Evolutionary conservation across 2,329 filamentous ascomycete genomes (phyloP).

Genomic region (Sordariomycetes sp.): DNA sequence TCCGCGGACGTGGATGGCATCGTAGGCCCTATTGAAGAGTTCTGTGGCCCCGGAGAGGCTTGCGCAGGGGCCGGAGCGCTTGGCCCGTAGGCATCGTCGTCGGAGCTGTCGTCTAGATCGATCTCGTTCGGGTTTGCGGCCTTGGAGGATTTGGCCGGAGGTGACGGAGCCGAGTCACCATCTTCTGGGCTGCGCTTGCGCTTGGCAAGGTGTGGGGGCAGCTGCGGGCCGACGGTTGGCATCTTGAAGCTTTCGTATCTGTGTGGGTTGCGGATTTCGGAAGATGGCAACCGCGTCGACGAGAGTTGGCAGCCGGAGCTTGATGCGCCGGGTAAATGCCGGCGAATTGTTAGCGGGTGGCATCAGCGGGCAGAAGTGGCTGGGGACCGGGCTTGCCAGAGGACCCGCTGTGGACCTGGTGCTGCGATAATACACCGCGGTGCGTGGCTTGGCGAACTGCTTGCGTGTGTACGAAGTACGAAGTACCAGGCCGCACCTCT

Average conservation of each 20-base stretch:
- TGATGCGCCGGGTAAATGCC: conserved; percentile 1
- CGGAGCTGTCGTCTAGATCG: conserved; percentile 26
- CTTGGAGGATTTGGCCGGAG: conserved; percentile 28
- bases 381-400: neutral
- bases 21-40: conserved; percentile 14
- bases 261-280: neutral
- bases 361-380: neutral
- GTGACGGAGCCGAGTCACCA: conserved; percentile 21
- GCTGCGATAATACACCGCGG: neutral
- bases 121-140: conserved; percentile 37
- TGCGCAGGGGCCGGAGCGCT: conserved; percentile 14
- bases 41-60: neutral
- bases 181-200: conserved; percentile 44
- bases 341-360: neutral
- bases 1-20: conserved; percentile 10
- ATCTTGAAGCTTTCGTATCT: conserved; percentile 30
- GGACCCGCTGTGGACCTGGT: neutral
- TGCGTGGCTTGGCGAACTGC: conserved; percentile 5
- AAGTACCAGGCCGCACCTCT: neutral
- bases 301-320: neutral
- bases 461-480: conserved; percentile 2
- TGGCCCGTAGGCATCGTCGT: conserved; percentile 31
- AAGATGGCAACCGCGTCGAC: neutral
- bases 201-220: conserved; percentile 58
- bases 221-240: conserved; percentile 58